phyloP scores from a whole-genome alignment of 306 rosid genomes.

The Citrullus mucosospermus region DNA sequence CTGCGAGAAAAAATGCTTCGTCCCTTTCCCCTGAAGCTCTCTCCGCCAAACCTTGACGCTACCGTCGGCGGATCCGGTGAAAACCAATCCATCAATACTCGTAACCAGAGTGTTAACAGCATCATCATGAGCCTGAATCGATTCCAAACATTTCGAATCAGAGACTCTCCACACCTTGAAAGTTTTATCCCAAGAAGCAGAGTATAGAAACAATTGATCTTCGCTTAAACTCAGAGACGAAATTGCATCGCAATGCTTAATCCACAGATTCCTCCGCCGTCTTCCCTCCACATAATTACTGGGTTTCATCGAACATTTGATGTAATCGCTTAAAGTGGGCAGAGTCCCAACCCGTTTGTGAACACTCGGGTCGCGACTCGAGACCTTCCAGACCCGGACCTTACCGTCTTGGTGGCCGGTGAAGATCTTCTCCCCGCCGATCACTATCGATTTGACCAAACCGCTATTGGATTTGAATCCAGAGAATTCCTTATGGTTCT shows the following conservation, averaged over 20 bases:
- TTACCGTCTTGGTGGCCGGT: conserved; percentile 92
- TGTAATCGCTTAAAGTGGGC: conserved; percentile 48
- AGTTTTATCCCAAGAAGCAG: conserved; percentile 87
- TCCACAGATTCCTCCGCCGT: conserved; percentile 42
- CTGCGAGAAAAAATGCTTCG: conserved; percentile 71
- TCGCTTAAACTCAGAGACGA: conserved; percentile 58
- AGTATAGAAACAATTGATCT: conserved; percentile 45
- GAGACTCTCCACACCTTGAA: conserved; percentile 76
- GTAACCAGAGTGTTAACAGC: conserved; percentile 62
- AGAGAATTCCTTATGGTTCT: conserved; percentile 51
- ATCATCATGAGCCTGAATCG: conserved; percentile 69
- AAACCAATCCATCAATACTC: conserved; percentile 44
- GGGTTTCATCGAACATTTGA: conserved; percentile 56
- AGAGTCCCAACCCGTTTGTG: conserved; percentile 56
- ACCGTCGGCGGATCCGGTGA: conserved; percentile 86
- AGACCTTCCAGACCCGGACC: conserved; percentile 66
- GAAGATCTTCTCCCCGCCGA: conserved; percentile 36
- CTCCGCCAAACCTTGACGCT: conserved; percentile 71
- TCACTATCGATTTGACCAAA: conserved; percentile 63
- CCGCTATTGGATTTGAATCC: conserved; percentile 71
- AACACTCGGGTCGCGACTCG: conserved; percentile 15
- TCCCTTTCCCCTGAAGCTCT: conserved; percentile 70
- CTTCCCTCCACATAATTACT: conserved; percentile 66
- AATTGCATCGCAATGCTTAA: conserved; percentile 72
- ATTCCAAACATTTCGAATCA: conserved; percentile 66